Base-by-base conservation (phyloP, 2,329 filamentous ascomycete species). In the Fusarium nisikadoi region DNA sequence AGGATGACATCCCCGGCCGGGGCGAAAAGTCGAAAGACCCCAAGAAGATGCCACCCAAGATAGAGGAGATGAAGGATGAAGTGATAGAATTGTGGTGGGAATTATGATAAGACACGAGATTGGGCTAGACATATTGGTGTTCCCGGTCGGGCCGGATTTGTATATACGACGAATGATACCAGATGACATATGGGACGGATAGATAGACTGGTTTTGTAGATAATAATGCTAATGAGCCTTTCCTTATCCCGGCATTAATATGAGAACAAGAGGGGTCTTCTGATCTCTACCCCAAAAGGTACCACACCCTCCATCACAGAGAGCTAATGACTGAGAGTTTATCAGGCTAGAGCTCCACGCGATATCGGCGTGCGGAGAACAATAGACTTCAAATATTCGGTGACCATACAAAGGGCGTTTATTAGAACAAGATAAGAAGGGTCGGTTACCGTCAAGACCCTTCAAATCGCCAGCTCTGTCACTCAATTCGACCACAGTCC, bases 61-160 rank as follows among this genome's bases (percentile, higher is more conserved):
- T 76, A 31, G 63, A 75, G 19, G 68, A 73, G 42, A 72, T 72
- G 57, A 77, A 69, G 56, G 85, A 87, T 62, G 83, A 86, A 71
- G 84, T 87, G 13, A 74, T 86, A 29, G 85, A 87, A 78, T 65
- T 89, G 55, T 78, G 84, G 62, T 89, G 89, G 81, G 79, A 80
- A 47, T 75, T 74, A 62, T 70, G 55, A 73, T 38, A 29, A 45
- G n/a, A 49, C 45, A 39, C 36, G 19, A n/a, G 46, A 43, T 38
- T 49, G 31, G 46, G 42, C 35, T 45, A 53, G 25, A n/a, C 25
- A 65, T 54, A 59, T 50, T 53, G 29, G 36, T 62, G 49, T 42
- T 55, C 25, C 61, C 58, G 50, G 39, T 53, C 55, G 39, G 57
- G 31, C 41, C 42, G 57, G 63, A 62, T 62, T 53, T 70, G 72